Conservation (phyloP, 2,329 filamentous ascomycete genomes). For the Claviceps monticola region DNA sequence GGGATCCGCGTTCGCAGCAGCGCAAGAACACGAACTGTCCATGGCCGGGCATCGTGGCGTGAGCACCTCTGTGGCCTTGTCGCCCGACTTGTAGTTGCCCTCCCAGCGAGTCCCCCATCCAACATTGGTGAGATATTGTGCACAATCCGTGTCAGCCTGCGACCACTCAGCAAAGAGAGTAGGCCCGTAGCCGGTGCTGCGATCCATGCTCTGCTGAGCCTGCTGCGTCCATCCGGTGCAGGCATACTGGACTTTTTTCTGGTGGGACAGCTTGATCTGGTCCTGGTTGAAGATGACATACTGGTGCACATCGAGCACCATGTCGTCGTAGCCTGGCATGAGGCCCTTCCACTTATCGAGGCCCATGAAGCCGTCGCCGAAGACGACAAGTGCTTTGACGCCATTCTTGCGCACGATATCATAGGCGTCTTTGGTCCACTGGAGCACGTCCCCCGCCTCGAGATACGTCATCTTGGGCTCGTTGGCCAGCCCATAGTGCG, state of each 20-base stretch:
- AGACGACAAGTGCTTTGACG: constrained; percentile 57
- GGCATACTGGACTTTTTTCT: constrained; percentile 73
- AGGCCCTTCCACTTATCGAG: constrained; percentile 81
- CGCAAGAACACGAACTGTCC: constrained; percentile 56
- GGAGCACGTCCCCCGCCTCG: constrained; percentile 49
- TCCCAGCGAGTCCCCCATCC: constrained; percentile 82
- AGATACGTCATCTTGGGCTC: constrained; percentile 81
- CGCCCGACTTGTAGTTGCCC: constrained; percentile 64
- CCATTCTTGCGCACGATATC: constrained; percentile 63
- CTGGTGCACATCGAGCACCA: constrained; percentile 93
- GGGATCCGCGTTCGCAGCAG: constrained; percentile 60
- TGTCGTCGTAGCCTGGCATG: constrained; percentile 53
- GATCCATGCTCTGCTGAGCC: constrained; percentile 57
- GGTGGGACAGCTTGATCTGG: constrained; percentile 70
- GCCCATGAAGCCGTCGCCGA: constrained; percentile 92
- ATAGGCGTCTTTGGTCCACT: constrained; percentile 68
- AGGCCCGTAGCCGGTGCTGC: constrained; percentile 69
- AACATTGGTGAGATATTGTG: constrained; percentile 76
- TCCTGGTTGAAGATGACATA: constrained; percentile 95
- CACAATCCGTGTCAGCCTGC: constrained; percentile 93
- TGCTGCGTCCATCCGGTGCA: constrained; percentile 80
- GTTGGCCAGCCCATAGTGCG: constrained; percentile 89
- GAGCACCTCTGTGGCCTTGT: constrained; percentile 45
- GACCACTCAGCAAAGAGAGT: constrained; percentile 96
- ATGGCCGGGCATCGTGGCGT: constrained; percentile 61